Base-by-base conservation (phyloP, 1,284 basidiomycete genomes). In the Entoloma clypeatum region DNA sequence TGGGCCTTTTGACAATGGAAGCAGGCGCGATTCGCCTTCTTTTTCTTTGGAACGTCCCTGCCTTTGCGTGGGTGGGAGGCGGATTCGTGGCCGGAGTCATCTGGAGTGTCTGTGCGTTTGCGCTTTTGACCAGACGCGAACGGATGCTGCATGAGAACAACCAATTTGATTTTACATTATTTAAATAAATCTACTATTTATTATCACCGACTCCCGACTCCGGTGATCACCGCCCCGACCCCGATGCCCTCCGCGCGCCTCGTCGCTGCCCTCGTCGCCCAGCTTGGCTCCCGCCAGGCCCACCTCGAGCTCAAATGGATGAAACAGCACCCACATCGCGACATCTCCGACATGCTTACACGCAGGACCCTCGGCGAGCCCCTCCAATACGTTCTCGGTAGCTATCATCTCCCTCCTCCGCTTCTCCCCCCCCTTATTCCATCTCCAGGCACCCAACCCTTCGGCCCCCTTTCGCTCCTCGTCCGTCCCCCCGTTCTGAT, bases 1-100 rank as follows among this genome's bases (percentile, higher is more conserved):
- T 99, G 95, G 1, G 92, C 92, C 60, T 87, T 87, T 65, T 98
- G 95, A 64, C 95, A 99, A 50, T 92, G 88, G 47, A 88, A 82
- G 60, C 95, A 99, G 24, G 95, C 95, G 31, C 92, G 77, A 55
- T 81, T 90, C 0, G 91, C 92, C 65, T 94, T 92, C 72, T 92
- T 92, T 75, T 91, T 91, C 74, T 88, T 89, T 17, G 83, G 81
- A 2, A 79, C 78, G 41, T 86, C 83, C 56, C 81, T 72, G 43
- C 74, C 72, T 54, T 73, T 78, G 50, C 67, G 70, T 38, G 60
- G 68, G 39, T 58, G 63, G 27, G 65, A 62, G 43, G 67, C 56
- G 2, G 69, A 65, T 45, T 77, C 77, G 44, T 62, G 61, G 39
- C 66, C 65, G 30, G 64, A 67, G 43, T 73, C 74, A 42, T 78